These are phyloP conservation scores for Cetraspora pellucida DNA, from an alignment of 192 early-diverging fungal species.

Conservation along the genomic window DNA sequence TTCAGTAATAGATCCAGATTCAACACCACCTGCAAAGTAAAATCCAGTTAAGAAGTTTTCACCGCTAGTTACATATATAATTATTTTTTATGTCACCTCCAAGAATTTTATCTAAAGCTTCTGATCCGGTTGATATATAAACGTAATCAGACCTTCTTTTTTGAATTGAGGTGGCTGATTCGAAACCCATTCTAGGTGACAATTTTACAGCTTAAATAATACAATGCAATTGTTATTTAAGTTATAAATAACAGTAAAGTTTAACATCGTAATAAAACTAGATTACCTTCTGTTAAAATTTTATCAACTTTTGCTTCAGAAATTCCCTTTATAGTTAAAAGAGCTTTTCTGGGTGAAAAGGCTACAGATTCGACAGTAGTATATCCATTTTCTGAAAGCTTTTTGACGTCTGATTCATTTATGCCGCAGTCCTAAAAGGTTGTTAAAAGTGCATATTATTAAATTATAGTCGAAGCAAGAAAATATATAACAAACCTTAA, in stretches of 20 bases:
- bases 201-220: not conserved
- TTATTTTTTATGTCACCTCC: conserved; percentile 59
- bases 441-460: not conserved
- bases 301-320: conserved; percentile 97
- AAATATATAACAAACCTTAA: too few relatives aligned
- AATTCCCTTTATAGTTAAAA: conserved; percentile 90
- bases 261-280: not conserved
- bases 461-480: not conserved
- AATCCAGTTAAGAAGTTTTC: not conserved
- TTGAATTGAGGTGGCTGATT: conserved; percentile 91
- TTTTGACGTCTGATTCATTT: conserved; percentile 72
- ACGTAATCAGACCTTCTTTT: conserved; percentile 78
- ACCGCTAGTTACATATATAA: not conserved
- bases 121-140: conserved; percentile 86
- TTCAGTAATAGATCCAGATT: conserved; percentile 96
- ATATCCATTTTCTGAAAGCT: conserved; percentile 85
- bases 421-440: conserved; percentile 65
- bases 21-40: conserved; percentile 69
- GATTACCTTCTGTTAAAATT: conserved; percentile 79
- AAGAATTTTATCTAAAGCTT: conserved; percentile 87
- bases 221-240: not conserved
- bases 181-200: conserved; percentile 78
- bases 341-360: conserved; percentile 85
- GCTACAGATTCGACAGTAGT: conserved; percentile 93
- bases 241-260: not conserved